Conservation (phyloP, 2,329 filamentous ascomycete genomes). For the Ceratocystis lukuohia region DNA sequence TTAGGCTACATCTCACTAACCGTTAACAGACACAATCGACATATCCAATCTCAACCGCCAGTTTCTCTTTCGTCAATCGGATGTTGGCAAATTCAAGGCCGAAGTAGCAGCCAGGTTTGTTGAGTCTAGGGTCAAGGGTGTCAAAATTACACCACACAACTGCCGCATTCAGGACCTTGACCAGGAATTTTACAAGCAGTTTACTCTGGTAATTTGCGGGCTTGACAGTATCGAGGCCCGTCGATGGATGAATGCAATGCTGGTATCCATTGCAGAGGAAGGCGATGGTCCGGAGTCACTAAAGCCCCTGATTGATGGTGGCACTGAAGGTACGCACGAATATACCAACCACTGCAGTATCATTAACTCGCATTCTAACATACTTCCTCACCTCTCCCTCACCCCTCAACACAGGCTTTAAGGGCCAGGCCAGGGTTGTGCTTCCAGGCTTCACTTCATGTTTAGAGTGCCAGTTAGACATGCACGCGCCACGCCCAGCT, state of each 20-base stretch:
- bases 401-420: slow-evolving; percentile 55
- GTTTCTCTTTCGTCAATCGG: slow-evolving; percentile 82
- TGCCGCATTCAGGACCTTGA: slow-evolving; percentile 95
- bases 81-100: slow-evolving; percentile 89
- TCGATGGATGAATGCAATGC: slow-evolving; percentile 94
- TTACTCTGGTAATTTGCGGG: slow-evolving; percentile 84
- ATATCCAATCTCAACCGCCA: slow-evolving; percentile 96
- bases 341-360: neutral
- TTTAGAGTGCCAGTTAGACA: slow-evolving; percentile 95
- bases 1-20: slow-evolving; percentile 13
- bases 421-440: slow-evolving; percentile 87
- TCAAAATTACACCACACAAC: slow-evolving; percentile 87
- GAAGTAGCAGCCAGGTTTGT: slow-evolving; percentile 88
- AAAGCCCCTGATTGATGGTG: slow-evolving; percentile 91
- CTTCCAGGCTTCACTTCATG: slow-evolving; percentile 87
- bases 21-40: slow-evolving; percentile 71
- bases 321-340: slow-evolving; percentile 60
- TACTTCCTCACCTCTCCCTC: neutral
- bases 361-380: neutral
- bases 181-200: slow-evolving; percentile 92
- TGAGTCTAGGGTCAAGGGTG: slow-evolving; percentile 74
- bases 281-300: slow-evolving; percentile 63
- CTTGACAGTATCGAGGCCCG: slow-evolving; percentile 93
- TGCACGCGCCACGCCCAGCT: slow-evolving; percentile 94
- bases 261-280: slow-evolving; percentile 79